Percentiles rank a stretch among this genome's conserved stretches.
These are phyloP conservation scores for Testicularia cyperi DNA, from an alignment of 1,284 basidiomycete genomes.

Conservation along the genomic window DNA sequence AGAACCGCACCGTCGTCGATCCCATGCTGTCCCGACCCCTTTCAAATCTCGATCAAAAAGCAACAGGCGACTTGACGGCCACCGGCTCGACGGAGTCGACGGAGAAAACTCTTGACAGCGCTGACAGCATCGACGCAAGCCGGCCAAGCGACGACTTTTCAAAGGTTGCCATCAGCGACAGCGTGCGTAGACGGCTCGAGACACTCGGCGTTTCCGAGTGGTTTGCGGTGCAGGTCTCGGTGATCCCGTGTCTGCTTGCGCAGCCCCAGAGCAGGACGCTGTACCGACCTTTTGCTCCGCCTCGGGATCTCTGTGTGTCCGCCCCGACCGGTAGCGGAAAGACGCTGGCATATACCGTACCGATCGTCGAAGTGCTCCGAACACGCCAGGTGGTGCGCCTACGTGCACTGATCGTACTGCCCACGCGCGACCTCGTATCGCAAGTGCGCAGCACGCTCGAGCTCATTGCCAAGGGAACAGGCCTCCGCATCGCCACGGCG, in stretches of 20 bases:
- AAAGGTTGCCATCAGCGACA: constrained; percentile 27
- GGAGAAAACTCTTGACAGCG: no score
- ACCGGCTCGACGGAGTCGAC: no score
- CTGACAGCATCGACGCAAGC: constrained; percentile 1
- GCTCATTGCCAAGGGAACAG: constrained; percentile 71
- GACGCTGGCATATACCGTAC: constrained; percentile 89
- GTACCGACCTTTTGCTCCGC: constrained; percentile 72
- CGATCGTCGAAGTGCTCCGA: constrained; percentile 72
- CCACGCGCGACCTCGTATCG: constrained; percentile 89
- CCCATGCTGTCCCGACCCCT: constrained; percentile 33
- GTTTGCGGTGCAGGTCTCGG: constrained; percentile 72
- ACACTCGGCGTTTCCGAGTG: constrained; percentile 51
- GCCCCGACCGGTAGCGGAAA: constrained; percentile 97
- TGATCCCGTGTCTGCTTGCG: constrained; percentile 75
- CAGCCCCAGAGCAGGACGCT: constrained; percentile 61
- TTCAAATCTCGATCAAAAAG: no score
- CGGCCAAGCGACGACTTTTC: constrained; percentile 14
- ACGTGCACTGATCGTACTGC: constrained; percentile 87
- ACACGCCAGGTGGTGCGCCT: constrained; percentile 64
- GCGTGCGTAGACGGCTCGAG: constrained; percentile 34
- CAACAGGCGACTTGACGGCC: no score
- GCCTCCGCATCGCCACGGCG: constrained; percentile 70
- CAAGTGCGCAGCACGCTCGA: constrained; percentile 94
- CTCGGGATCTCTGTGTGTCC: constrained; percentile 87
- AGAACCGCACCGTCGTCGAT: constrained; percentile 39